Evolutionary conservation across 2,329 filamentous ascomycete species (phyloP).

Genomic region (Fusarium stilboides): DNA sequence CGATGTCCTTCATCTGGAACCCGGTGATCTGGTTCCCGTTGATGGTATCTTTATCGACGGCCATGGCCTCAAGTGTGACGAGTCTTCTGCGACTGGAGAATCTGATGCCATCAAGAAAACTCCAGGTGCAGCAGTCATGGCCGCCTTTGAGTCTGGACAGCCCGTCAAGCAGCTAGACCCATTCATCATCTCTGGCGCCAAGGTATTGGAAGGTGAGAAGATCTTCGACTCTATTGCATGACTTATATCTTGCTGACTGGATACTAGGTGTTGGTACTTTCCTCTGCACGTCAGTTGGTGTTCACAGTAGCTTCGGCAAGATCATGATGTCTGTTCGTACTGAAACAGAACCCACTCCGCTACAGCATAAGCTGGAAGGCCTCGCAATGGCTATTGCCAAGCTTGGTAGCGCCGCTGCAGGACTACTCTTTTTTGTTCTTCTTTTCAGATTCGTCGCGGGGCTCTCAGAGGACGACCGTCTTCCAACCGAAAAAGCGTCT

Average conservation of each 20-base stretch:
- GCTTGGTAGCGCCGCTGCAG: conserved; percentile 80
- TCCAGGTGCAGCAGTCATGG: conserved; percentile 76
- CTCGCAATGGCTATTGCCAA: conserved; percentile 85
- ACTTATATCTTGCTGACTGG: too few species aligned
- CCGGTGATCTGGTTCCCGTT: neutral
- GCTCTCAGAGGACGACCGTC: conserved; percentile 66
- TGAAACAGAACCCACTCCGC: conserved; percentile 79
- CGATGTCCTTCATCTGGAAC: neutral
- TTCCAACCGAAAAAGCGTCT: conserved; percentile 81
- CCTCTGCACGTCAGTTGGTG: conserved; percentile 80
- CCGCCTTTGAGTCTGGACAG: conserved; percentile 77
- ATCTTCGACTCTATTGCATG: conserved; percentile 53
- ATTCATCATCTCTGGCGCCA: conserved; percentile 86
- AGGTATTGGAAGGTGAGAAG: conserved; percentile 85
- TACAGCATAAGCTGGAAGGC: conserved; percentile 82
- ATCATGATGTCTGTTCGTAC: conserved; percentile 81
- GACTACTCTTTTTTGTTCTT: conserved; percentile 86
- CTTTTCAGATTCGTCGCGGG: conserved; percentile 86
- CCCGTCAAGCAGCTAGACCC: conserved; percentile 81
- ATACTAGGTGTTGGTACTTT: conserved; percentile 68
- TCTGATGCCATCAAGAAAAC: conserved; percentile 81
- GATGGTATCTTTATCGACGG: neutral
- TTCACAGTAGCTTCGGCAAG: conserved; percentile 81
- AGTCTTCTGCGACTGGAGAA: conserved; percentile 73
- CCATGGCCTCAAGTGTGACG: neutral